Percentiles rank a stretch among this genome's conserved stretches.
phyloP scores from a whole-genome alignment of 23 red algal genomes.

The Agarophyton chilense region DNA sequence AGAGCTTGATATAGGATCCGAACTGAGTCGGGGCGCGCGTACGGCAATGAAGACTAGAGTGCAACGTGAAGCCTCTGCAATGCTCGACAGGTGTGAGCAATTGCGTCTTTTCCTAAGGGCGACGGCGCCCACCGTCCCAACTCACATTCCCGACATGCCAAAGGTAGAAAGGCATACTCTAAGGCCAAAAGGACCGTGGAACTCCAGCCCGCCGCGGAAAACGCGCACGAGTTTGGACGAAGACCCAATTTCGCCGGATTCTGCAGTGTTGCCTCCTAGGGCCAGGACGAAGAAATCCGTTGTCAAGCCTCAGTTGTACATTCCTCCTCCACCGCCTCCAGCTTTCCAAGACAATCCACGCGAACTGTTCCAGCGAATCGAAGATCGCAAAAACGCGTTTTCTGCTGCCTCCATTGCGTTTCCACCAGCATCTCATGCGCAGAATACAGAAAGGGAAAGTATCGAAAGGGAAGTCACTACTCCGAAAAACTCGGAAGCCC shows the following conservation, averaged over 20 bases:
- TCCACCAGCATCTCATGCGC: neutral
- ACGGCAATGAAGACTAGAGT: slow-evolving; percentile 19
- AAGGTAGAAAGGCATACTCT: neutral
- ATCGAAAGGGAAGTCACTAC: too few relatives aligned
- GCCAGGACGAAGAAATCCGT: neutral
- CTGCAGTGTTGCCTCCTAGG: neutral
- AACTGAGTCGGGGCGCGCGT: slow-evolving; percentile 6
- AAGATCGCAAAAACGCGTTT: slow-evolving; percentile 45
- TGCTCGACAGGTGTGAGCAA: slow-evolving; percentile 39
- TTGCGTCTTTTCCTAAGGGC: slow-evolving; percentile 25
- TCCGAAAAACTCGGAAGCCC: neutral
- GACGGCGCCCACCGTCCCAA: slow-evolving; percentile 10
- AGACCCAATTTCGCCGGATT: slow-evolving; percentile 12
- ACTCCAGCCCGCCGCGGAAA: neutral
- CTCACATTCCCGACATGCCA: slow-evolving; percentile 25
- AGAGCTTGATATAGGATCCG: slow-evolving; percentile 43
- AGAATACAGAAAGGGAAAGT: neutral
- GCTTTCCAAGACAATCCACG: slow-evolving; percentile 23
- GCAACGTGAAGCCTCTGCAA: slow-evolving; percentile 45
- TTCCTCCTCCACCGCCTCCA: slow-evolving; percentile 39
- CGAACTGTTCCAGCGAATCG: neutral
- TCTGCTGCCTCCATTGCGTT: slow-evolving; percentile 10
- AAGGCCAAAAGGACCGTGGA: neutral
- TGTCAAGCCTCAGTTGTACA: slow-evolving; percentile 5
- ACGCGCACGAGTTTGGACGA: neutral